phyloP scores from a whole-genome alignment of 192 early-diverging fungal genomes.

The Coemansia sp. region DNA sequence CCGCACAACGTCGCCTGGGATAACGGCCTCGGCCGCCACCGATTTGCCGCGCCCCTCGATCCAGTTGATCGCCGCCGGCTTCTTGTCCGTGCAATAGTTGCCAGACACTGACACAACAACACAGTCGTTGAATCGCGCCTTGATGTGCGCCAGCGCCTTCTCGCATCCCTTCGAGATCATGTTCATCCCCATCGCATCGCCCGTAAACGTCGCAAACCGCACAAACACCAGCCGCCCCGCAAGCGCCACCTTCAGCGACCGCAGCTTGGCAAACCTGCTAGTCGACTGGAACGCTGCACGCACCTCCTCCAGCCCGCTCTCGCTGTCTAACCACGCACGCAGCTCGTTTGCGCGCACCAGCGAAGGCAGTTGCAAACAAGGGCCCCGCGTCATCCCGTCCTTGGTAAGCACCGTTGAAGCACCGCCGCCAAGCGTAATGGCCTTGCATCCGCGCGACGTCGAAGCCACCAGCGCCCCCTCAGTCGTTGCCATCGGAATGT shows the following conservation, averaged over 20 bases:
- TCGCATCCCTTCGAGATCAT: slow-evolving; percentile 97
- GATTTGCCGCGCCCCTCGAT: slow-evolving; percentile 96
- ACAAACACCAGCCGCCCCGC: slow-evolving; percentile 83
- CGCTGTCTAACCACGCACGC: slow-evolving; percentile 72
- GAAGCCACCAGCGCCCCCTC: slow-evolving; percentile 90
- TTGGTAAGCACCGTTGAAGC: slow-evolving; percentile 72
- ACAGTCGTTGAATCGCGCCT: slow-evolving; percentile 68
- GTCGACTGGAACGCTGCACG: slow-evolving; percentile 83
- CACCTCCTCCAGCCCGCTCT: slow-evolving; percentile 60
- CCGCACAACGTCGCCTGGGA: slow-evolving; percentile 75
- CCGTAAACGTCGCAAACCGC: slow-evolving; percentile 86
- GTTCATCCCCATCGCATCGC: slow-evolving; percentile 99
- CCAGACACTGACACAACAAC: slow-evolving; percentile 79
- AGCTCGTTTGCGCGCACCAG: slow-evolving; percentile 63
- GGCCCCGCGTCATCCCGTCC: slow-evolving; percentile 93
- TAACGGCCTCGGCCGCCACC: slow-evolving; percentile 80
- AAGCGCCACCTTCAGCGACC: slow-evolving; percentile 74
- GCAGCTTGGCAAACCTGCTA: slow-evolving; percentile 83
- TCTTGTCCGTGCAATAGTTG: slow-evolving; percentile 97
- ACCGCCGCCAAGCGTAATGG: slow-evolving; percentile 84
- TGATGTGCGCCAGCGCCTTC: slow-evolving; percentile 66
- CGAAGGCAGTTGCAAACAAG: slow-evolving; percentile 82
- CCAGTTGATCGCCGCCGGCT: slow-evolving; percentile 96
- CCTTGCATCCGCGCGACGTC: slow-evolving; percentile 91
- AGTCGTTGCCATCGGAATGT: slow-evolving; percentile 95